phyloP scores from a whole-genome alignment of 1,284 basidiomycete species.

The Schizopora paradoxa region DNA sequence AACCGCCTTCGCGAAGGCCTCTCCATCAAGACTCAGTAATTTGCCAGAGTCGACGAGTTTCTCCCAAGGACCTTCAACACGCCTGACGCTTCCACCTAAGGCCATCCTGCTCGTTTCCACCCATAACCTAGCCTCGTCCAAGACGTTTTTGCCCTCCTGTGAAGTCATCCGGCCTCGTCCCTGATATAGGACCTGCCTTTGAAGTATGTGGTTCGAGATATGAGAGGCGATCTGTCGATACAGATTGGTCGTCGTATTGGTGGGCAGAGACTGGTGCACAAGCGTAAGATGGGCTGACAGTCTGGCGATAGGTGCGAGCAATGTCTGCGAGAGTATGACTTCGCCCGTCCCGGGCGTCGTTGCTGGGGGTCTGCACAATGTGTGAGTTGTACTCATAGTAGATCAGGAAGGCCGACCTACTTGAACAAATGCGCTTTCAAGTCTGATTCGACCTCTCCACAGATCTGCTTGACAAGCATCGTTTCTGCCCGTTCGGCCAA shows the following conservation, averaged over 20 bases:
- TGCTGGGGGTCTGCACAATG: slow-evolving; percentile 25
- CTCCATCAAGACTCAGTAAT: slow-evolving; percentile 54
- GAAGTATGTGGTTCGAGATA: slow-evolving; percentile 69
- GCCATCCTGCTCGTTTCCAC: slow-evolving; percentile 64
- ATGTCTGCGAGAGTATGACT: slow-evolving; percentile 54
- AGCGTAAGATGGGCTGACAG: slow-evolving; percentile 68
- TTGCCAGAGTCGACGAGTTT: slow-evolving; percentile 62
- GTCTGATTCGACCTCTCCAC: slow-evolving; percentile 69
- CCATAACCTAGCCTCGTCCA: slow-evolving; percentile 74
- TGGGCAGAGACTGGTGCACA: slow-evolving; percentile 56
- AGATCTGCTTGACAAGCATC: slow-evolving; percentile 78
- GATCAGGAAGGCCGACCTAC: slow-evolving; percentile 32
- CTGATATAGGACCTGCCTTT: slow-evolving; percentile 76
- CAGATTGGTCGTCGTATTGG: slow-evolving; percentile 45
- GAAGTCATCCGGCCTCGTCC: slow-evolving; percentile 55
- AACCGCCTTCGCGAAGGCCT: slow-evolving; percentile 40
- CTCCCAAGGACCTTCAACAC: slow-evolving; percentile 69
- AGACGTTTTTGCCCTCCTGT: slow-evolving; percentile 50
- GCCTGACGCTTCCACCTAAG: slow-evolving; percentile 40
- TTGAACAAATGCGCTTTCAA: slow-evolving; percentile 64
- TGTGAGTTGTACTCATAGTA: slow-evolving; percentile 14
- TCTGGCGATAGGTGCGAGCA: slow-evolving; percentile 67
- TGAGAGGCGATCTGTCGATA: slow-evolving; percentile 68
- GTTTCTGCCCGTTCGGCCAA: slow-evolving; percentile 74
- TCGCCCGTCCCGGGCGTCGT: slow-evolving; percentile 24